Percentiles rank a stretch among this genome's conserved stretches.
Evolutionary conservation across 2,329 filamentous ascomycete species (phyloP).

Genomic region (Pochonia chlamydosporia): DNA sequence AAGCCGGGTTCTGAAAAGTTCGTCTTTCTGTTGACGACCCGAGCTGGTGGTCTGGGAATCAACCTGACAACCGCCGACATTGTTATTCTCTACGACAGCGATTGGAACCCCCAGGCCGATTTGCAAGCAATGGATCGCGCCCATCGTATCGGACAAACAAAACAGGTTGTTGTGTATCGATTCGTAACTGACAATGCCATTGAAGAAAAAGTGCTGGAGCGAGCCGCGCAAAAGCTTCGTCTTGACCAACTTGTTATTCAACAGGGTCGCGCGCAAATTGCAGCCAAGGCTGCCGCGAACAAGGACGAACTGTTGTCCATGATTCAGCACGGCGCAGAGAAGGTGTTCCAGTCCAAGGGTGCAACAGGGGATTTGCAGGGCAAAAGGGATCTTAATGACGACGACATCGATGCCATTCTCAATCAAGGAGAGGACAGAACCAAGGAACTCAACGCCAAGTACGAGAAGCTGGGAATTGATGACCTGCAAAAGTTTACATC

Average conservation of each 20-base stretch:
- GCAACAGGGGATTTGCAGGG: slow-evolving; percentile 55
- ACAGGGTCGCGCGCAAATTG: slow-evolving; percentile 87
- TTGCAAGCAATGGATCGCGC: slow-evolving; percentile 98
- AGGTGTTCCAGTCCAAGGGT: slow-evolving; percentile 75
- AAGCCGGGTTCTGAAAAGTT: slow-evolving; percentile 94
- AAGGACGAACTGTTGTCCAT: slow-evolving; percentile 96
- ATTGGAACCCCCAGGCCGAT: slow-evolving; percentile 99
- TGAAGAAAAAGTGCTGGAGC: slow-evolving; percentile 95
- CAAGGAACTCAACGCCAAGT: slow-evolving; percentile 84
- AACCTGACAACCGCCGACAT: slow-evolving; percentile 94
- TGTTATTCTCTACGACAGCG: slow-evolving; percentile 92
- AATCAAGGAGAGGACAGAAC: slow-evolving; percentile 83
- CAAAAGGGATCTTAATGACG: slow-evolving; percentile 64
- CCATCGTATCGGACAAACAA: slow-evolving; percentile 96
- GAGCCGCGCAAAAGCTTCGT: slow-evolving; percentile 92
- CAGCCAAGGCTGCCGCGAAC: slow-evolving; percentile 83
- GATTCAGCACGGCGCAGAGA: slow-evolving; percentile 98
- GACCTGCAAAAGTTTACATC: slow-evolving; percentile 97
- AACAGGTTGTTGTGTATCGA: slow-evolving; percentile 93
- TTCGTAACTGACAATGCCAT: slow-evolving; percentile 98
- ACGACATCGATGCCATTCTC: slow-evolving; percentile 86
- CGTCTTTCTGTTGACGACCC: slow-evolving; percentile 88
- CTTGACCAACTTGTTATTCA: slow-evolving; percentile 97
- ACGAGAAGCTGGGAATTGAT: slow-evolving; percentile 94
- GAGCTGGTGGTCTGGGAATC: slow-evolving; percentile 93